These are phyloP conservation scores for Lachancea sp. DNA, from an alignment of 805 yeast genomes.

Conservation along the genomic window DNA sequence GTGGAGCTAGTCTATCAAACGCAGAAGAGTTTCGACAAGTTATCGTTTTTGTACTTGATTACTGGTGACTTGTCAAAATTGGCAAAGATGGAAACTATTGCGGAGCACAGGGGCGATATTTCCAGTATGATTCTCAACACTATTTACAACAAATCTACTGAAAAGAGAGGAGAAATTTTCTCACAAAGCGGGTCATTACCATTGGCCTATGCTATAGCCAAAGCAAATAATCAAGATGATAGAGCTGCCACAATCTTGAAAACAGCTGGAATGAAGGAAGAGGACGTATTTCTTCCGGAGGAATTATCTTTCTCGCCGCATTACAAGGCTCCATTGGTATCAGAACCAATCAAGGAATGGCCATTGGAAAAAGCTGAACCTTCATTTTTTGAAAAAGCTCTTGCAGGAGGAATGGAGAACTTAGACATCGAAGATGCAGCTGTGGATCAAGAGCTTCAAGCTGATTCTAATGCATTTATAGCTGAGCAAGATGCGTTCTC, in stretches of 20 bases:
- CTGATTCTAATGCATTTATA: slow-evolving; percentile 24
- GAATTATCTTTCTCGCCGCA: slow-evolving; percentile 35
- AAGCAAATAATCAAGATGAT: slow-evolving; percentile 71
- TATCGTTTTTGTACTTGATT: slow-evolving; percentile 79
- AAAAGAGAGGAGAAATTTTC: slow-evolving; percentile 67
- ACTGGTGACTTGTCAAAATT: slow-evolving; percentile 77
- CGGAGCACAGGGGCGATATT: slow-evolving; percentile 78
- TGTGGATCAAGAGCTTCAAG: slow-evolving; percentile 16
- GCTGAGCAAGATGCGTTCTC: slow-evolving; percentile 37
- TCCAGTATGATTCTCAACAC: slow-evolving; percentile 79
- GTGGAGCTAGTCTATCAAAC: slow-evolving; percentile 88
- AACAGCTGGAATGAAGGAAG: slow-evolving; percentile 59
- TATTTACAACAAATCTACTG: slow-evolving; percentile 65
- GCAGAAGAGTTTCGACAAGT: slow-evolving; percentile 76
- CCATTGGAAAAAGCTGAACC: slow-evolving; percentile 67
- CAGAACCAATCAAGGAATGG: slow-evolving; percentile 56
- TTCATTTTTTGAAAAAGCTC: slow-evolving; percentile 80
- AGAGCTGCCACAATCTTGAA: slow-evolving; percentile 66
- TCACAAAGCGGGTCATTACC: slow-evolving; percentile 76
- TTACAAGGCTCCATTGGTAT: slow-evolving; percentile 44
- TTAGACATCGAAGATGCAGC: slow-evolving; percentile 34
- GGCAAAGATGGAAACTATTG: slow-evolving; percentile 79
- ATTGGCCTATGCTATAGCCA: slow-evolving; percentile 89
- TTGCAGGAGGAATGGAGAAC: slow-evolving; percentile 67
- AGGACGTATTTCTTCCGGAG: slow-evolving; percentile 60